Percentiles rank a stretch among this genome's conserved stretches.
Conservation (phyloP, 495 filamentous ascomycete genomes). For the Lasiosphaeria ovina region DNA sequence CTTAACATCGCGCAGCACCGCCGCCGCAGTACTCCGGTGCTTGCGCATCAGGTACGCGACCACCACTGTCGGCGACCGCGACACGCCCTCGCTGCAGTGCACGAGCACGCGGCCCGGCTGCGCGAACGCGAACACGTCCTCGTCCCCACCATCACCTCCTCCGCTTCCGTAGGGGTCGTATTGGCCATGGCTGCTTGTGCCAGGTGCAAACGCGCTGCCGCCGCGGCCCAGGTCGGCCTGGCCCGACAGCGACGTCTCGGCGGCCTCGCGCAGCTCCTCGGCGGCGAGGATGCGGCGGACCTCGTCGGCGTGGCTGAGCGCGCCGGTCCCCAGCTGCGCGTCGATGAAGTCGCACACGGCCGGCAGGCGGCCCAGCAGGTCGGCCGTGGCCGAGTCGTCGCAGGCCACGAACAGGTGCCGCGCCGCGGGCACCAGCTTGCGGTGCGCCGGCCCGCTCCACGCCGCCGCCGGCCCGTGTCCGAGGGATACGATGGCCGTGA, state of each 20-base stretch:
- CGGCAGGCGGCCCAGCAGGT: conserved; percentile 33
- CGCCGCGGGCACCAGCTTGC: conserved; percentile 30
- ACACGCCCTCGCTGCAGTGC: conserved; percentile 12
- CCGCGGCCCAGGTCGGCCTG: too few relatives aligned
- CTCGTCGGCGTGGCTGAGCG: neutral
- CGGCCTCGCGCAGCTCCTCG: neutral
- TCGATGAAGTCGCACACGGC: conserved; percentile 45
- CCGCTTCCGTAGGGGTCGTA: neutral
- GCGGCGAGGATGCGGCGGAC: neutral
- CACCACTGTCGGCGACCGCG: conserved; percentile 9
- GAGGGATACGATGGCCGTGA: conserved; percentile 39
- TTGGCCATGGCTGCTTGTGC: neutral
- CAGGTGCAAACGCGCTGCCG: neutral
- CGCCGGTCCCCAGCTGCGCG: neutral
- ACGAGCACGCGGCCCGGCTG: conserved; percentile 10
- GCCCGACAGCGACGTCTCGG: neutral
- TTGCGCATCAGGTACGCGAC: conserved; percentile 20
- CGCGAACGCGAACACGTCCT: neutral
- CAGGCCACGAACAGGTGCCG: conserved; percentile 36
- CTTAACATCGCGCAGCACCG: neutral
- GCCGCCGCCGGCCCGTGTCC: conserved; percentile 8
- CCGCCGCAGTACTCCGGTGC: neutral
- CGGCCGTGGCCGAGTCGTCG: conserved; percentile 37
- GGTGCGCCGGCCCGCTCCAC: conserved; percentile 25
- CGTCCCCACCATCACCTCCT: neutral